Conservation (phyloP, 495 filamentous ascomycete species). For the Hyaloscypha bicolor region DNA sequence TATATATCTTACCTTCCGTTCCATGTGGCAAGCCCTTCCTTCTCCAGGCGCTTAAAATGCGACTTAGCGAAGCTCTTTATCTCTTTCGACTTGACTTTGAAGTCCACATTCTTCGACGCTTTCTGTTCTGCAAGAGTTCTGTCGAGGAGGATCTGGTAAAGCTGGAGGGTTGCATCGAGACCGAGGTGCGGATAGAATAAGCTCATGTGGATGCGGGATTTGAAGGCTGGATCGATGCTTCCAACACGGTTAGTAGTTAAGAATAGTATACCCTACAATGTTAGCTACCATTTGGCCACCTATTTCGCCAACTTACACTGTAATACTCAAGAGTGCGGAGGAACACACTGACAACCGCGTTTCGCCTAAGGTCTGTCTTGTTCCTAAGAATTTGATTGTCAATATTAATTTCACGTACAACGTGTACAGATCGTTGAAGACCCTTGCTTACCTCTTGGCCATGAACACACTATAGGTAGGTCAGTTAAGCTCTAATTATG, state of each 20-base stretch:
- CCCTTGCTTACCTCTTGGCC: background rate
- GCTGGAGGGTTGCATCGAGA: slow-evolving; percentile 34
- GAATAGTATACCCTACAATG: slow-evolving; percentile 35
- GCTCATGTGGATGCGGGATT: slow-evolving; percentile 48
- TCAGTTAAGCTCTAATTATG: too few species aligned
- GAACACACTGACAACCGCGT: slow-evolving; percentile 55
- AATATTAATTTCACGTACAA: too few species aligned
- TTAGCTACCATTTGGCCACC: too few species aligned
- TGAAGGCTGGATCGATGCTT: slow-evolving; percentile 53
- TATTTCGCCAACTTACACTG: slow-evolving; percentile 2
- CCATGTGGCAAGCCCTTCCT: slow-evolving; percentile 28
- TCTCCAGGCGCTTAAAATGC: slow-evolving; percentile 16
- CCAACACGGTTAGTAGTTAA: slow-evolving; percentile 43
- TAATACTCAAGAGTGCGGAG: slow-evolving; percentile 59
- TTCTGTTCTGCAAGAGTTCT: slow-evolving; percentile 27
- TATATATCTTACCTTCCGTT: slow-evolving; percentile 24
- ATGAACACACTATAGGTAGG: slow-evolving; percentile 3
- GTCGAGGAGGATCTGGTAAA: slow-evolving; percentile 40
- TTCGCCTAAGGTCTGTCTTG: slow-evolving; percentile 45
- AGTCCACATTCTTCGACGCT: slow-evolving; percentile 5
- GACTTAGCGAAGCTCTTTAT: slow-evolving; percentile 20
- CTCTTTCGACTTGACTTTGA: slow-evolving; percentile 29
- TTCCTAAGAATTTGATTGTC: background rate
- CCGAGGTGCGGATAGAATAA: slow-evolving; percentile 48
- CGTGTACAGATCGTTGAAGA: too few species aligned